Percentiles rank a stretch among this genome's conserved stretches.
phyloP scores from a whole-genome alignment of 352 stramenopile species.

The Pelagophyceae sp. region DNA sequence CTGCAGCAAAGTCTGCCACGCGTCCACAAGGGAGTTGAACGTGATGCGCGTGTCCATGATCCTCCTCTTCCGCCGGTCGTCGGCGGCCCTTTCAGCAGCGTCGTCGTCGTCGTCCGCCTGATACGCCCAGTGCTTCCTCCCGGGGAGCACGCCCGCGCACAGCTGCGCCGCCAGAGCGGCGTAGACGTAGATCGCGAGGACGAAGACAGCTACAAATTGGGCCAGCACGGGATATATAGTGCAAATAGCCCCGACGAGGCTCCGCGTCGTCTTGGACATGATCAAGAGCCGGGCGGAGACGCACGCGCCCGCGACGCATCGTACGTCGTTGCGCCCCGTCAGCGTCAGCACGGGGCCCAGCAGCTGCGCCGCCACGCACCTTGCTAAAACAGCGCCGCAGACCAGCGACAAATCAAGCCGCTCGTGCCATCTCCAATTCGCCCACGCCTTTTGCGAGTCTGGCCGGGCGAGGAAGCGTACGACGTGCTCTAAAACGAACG shows the following conservation, averaged over 20 bases:
- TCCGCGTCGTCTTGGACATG: constrained; percentile 9
- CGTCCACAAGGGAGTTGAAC: constrained; percentile 16
- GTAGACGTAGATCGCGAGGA: constrained; percentile 19
- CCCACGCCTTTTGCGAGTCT: no score
- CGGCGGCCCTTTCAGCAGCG: neutral
- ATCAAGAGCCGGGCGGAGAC: neutral
- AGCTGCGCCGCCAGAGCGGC: constrained; percentile 16
- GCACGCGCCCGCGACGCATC: neutral
- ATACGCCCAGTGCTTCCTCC: neutral
- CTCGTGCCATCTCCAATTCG: no score
- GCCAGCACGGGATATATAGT: neutral
- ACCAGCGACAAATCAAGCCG: no score
- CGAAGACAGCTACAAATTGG: constrained; percentile 20
- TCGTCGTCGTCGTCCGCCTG: constrained; percentile 15
- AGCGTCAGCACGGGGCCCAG: neutral
- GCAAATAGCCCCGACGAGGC: constrained; percentile 10
- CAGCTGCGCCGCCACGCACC: no score
- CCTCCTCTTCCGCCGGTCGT: neutral
- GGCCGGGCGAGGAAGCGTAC: no score
- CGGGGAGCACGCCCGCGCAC: constrained; percentile 17
- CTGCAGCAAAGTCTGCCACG: neutral
- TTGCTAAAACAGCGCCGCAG: no score
- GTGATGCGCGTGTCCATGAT: neutral
- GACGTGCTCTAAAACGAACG: no score
- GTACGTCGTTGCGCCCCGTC: no score